A percentile compares a stretch with the other conserved stretches of the same genome.
phyloP scores from a whole-genome alignment of 2,329 filamentous ascomycete species.

The Exserohilum rostratum region DNA sequence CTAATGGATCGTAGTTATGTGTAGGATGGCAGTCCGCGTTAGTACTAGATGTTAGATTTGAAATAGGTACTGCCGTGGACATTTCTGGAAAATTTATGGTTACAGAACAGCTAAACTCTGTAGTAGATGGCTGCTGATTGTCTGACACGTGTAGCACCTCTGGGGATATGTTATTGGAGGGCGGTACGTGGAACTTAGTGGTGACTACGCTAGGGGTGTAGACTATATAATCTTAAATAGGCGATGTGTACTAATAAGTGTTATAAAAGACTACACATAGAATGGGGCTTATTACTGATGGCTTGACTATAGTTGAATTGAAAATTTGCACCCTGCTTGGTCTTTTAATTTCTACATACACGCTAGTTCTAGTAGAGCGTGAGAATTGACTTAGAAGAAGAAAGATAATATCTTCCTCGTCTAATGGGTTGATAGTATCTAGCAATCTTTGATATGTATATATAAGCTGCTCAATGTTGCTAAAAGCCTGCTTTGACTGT shows the following conservation, averaged over 20 bases:
- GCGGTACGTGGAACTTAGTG: not conserved
- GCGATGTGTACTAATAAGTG: not conserved
- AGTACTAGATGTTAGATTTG: not conserved
- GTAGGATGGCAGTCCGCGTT: not conserved
- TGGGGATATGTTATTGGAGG: too few species aligned
- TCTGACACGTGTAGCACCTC: too few species aligned
- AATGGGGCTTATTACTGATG: not conserved
- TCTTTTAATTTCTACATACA: constrained; percentile 5
- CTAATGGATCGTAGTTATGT: not conserved
- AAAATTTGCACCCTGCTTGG: constrained; percentile 13
- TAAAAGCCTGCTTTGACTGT: not conserved
- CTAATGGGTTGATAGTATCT: not conserved
- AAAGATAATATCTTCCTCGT: constrained; percentile 1
- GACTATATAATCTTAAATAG: not conserved
- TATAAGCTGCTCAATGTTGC: not conserved
- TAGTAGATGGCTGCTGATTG: not conserved
- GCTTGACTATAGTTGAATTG: not conserved
- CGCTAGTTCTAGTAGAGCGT: not conserved
- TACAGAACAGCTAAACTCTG: not conserved
- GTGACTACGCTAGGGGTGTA: not conserved
- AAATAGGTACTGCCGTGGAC: not conserved
- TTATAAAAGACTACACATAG: not conserved
- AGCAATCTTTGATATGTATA: not conserved
- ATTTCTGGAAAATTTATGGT: not conserved
- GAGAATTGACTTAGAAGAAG: not conserved